phyloP scores from a whole-genome alignment of 306 rosid genomes.

The Bauhinia variegata region DNA sequence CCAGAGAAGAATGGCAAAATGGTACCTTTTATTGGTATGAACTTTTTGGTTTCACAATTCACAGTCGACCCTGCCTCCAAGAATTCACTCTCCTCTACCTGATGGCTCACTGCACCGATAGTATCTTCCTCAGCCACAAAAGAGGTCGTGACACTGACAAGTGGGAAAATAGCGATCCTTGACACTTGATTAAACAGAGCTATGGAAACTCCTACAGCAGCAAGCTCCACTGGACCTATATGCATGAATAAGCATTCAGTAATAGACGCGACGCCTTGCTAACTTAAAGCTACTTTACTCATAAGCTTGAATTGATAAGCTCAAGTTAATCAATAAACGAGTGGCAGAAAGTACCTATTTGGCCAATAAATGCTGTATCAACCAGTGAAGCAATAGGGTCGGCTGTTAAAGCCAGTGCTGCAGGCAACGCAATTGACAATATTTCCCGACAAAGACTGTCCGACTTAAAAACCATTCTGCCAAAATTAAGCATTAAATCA shows the following conservation, averaged over 20 bases:
- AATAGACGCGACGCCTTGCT: not conserved
- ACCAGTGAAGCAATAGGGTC: slow-evolving; percentile 92
- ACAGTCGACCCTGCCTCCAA: slow-evolving; percentile 48
- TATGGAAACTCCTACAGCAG: slow-evolving; percentile 97
- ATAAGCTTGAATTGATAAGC: too few relatives aligned
- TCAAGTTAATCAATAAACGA: too few relatives aligned
- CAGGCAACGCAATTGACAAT: slow-evolving; percentile 81
- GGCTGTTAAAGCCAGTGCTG: slow-evolving; percentile 89
- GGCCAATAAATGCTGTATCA: slow-evolving; percentile 96
- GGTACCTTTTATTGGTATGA: slow-evolving; percentile 65
- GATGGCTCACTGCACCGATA: slow-evolving; percentile 42
- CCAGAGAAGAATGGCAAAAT: not conserved
- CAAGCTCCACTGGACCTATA: slow-evolving; percentile 90
- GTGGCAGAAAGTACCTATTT: slow-evolving; percentile 55
- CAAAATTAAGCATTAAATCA: slow-evolving; percentile 25
- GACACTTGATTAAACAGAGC: slow-evolving; percentile 94
- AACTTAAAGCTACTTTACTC: not conserved
- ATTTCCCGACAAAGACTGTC: slow-evolving; percentile 84
- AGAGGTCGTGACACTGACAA: slow-evolving; percentile 92
- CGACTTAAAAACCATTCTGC: slow-evolving; percentile 45
- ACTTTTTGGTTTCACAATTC: slow-evolving; percentile 53
- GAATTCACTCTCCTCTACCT: slow-evolving; percentile 42
- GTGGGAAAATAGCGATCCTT: slow-evolving; percentile 86
- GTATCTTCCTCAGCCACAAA: slow-evolving; percentile 97
- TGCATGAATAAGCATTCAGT: slow-evolving; percentile 24